A percentile compares a stretch with the other conserved stretches of the same genome.
These are phyloP conservation scores for Populus tomentosa DNA, from an alignment of 441 rosid genomes.

Conservation along the genomic window DNA sequence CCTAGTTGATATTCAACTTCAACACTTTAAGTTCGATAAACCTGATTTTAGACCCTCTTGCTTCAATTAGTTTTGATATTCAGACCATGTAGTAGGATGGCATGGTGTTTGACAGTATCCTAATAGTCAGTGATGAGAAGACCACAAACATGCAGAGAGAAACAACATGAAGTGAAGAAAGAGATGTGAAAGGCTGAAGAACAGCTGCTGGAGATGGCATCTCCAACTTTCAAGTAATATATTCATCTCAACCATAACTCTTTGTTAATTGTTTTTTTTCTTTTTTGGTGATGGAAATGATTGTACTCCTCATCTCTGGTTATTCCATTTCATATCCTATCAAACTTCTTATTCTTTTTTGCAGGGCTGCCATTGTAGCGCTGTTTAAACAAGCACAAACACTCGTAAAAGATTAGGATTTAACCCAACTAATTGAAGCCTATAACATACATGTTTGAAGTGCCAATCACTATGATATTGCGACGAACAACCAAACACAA, in stretches of 20 bases:
- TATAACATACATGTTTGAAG: too few relatives aligned
- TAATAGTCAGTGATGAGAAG: slow-evolving; percentile 73
- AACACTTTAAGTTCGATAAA: slow-evolving; percentile 52
- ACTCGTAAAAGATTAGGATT: too few relatives aligned
- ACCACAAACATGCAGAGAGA: slow-evolving; percentile 49
- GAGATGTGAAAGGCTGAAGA: slow-evolving; percentile 77
- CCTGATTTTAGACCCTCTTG: slow-evolving; percentile 76
- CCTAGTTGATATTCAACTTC: too few relatives aligned
- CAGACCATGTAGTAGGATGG: slow-evolving; percentile 96
- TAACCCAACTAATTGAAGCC: too few relatives aligned
- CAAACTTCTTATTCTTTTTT: too few relatives aligned
- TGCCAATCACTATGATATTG: background rate
- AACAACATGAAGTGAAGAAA: slow-evolving; percentile 53
- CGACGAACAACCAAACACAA: background rate
- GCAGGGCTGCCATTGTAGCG: too few relatives aligned
- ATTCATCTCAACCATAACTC: too few relatives aligned
- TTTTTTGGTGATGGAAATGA: too few relatives aligned
- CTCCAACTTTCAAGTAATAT: slow-evolving; percentile 58
- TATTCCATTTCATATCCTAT: too few relatives aligned
- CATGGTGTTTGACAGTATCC: slow-evolving; percentile 74
- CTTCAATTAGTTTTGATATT: slow-evolving; percentile 90
- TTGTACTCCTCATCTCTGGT: too few relatives aligned
- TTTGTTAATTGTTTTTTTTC: too few relatives aligned
- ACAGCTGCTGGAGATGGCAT: slow-evolving; percentile 46
- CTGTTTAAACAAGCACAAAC: too few relatives aligned